A percentile compares a stretch with the other conserved stretches of the same genome.
Conservation (phyloP, 2,329 filamentous ascomycete species). For the Aspergillus cejpii region DNA sequence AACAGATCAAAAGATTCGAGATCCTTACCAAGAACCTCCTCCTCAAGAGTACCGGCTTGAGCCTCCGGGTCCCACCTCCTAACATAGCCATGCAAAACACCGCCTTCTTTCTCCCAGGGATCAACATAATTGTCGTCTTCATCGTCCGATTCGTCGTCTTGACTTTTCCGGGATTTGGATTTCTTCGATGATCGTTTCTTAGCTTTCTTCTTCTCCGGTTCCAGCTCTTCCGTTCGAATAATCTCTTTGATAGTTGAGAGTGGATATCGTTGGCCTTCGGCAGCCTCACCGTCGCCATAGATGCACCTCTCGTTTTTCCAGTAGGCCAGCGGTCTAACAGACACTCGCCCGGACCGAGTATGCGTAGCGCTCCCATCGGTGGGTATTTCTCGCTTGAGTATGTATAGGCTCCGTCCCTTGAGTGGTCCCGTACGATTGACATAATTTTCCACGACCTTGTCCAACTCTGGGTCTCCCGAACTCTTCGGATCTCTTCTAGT, state of each 20-base stretch:
- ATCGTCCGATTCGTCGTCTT: slow-evolving; percentile 36
- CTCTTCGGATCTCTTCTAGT: slow-evolving; percentile 21
- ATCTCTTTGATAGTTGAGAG: slow-evolving; percentile 68
- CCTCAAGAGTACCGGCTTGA: slow-evolving; percentile 34
- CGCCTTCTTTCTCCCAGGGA: slow-evolving; percentile 42
- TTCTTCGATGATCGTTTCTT: slow-evolving; percentile 34
- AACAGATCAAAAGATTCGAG: slow-evolving; percentile 14
- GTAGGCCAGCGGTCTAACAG: slow-evolving; percentile 70
- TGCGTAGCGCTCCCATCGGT: slow-evolving; percentile 53
- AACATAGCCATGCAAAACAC: slow-evolving; percentile 40
- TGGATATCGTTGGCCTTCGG: slow-evolving; percentile 53
- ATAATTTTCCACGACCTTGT: slow-evolving; percentile 41
- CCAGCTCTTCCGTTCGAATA: slow-evolving; percentile 62
- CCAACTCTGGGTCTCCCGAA: slow-evolving; percentile 33
- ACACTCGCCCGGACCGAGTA: slow-evolving; percentile 70
- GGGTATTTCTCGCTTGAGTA: slow-evolving; percentile 48
- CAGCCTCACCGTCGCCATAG: slow-evolving; percentile 57
- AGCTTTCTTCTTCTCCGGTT: slow-evolving; percentile 37
- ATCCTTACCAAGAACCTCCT: slow-evolving; percentile 37
- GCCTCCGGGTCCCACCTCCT: slow-evolving; percentile 39
- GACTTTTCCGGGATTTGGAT: slow-evolving; percentile 30
- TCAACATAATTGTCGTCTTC: slow-evolving; percentile 38
- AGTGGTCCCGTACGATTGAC: slow-evolving; percentile 41
- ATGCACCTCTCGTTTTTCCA: slow-evolving; percentile 81
- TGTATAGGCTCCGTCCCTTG: slow-evolving; percentile 45